Base-by-base conservation (phyloP, 208 protist species). In the Herpetomonas samuelpessoai region DNA sequence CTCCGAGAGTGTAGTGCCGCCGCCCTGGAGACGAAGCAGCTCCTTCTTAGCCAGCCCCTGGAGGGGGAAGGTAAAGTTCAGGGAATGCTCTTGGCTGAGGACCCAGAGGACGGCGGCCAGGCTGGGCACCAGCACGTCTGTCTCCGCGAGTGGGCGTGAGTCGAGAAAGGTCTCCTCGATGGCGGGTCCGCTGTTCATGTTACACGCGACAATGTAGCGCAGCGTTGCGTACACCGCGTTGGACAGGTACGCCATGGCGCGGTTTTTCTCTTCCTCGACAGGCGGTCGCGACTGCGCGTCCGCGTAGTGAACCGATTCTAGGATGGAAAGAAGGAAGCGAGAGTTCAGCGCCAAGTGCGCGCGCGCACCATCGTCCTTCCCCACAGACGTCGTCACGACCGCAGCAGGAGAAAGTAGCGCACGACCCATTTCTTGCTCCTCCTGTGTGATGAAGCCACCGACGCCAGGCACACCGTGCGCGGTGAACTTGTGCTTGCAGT, bases 401-500 rank as follows among this genome's bases (percentile, higher is more conserved):
- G 38, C 38, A 25, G 52, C 38, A 2, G 58, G 46, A 2, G 65
- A 56, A 26, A 81, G 51, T 19, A 80, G 66, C 19, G 59, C 50
- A 10, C 57, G 65, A 22, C 71, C 76, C n/a, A 80, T 73, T 51
- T 83, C 74, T 14, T 69, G 61, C 55, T 87, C 82, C 4, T 66
- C 53, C 19, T 55, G 65, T 4, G 68, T 48, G n/a, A 71, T 29
- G 6, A 51, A 27, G 18, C 24, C 18, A 51, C 24, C 46, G 18
- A 27, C 46, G 22, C 46, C 46, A n/a, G 46, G 22, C 46, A n/a
- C 18, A 12, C 21, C 46, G 12, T 19, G 46, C 7, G 39, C 49
- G n/a, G 75, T 60, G 62, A 89, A 92, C 70, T 95, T 95, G 35
- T 85, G 76, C 26, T 73, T 72, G 67, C 88, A 92, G 63, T 95